Percentiles rank a stretch among this genome's conserved stretches.
phyloP scores from a whole-genome alignment of 306 rosid genomes.

The Rubus idaeus region DNA sequence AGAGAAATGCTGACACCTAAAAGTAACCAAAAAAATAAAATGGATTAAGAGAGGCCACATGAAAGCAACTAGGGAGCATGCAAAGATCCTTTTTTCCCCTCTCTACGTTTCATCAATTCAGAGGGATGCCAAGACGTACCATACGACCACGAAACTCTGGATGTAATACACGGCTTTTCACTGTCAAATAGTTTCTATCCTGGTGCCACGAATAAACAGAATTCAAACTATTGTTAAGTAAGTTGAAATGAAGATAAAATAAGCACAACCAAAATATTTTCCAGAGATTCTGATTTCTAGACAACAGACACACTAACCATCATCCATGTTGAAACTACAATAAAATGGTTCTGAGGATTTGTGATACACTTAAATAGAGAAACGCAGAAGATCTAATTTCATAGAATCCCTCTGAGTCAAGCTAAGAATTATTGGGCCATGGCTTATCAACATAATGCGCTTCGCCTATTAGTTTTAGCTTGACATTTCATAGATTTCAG shows the following conservation, averaged over 20 bases:
- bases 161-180: constrained; percentile 70
- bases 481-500: background rate
- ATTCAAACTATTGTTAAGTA: constrained; percentile 9
- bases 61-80: constrained; percentile 11
- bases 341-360: background rate
- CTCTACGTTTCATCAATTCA: background rate
- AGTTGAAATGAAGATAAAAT: background rate
- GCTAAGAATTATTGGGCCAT: background rate
- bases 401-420: background rate
- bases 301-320: background rate
- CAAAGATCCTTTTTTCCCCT: background rate
- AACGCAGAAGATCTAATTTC: constrained; percentile 10
- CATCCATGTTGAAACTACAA: background rate
- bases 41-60: background rate
- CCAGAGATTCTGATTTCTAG: background rate
- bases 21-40: constrained; percentile 29
- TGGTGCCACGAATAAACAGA: constrained; percentile 42
- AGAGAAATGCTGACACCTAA: constrained; percentile 94
- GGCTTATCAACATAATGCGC: background rate
- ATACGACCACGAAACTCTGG: constrained; percentile 99
- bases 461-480: background rate
- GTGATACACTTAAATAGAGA: background rate
- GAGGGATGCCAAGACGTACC: constrained; percentile 52
- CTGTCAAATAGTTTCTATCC: constrained; percentile 82
- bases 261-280: background rate